A percentile compares a stretch with the other conserved stretches of the same genome.
Conservation (phyloP, 1,284 basidiomycete genomes). For the Cutaneotrichosporon dermatis region DNA sequence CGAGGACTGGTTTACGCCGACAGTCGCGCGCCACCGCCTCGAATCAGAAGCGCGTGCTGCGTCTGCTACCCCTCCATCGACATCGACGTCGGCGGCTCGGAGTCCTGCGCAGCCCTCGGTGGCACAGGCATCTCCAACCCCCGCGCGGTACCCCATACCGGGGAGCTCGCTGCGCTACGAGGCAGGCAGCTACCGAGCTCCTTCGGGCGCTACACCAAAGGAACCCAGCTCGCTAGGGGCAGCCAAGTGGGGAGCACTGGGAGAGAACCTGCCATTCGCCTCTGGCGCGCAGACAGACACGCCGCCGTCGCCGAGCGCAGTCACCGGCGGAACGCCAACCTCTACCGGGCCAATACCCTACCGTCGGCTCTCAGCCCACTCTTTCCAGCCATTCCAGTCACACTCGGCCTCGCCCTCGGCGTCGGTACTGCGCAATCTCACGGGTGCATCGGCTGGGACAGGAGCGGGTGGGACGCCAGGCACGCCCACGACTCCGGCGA, state of each 20-base stretch:
- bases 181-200: not conserved
- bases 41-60: constrained; percentile 20
- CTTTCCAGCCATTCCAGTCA: constrained; percentile 38
- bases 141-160: not conserved
- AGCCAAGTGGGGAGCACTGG: constrained; percentile 37
- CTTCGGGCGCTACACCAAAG: not conserved
- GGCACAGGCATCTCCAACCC: not conserved
- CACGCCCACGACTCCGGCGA: not conserved
- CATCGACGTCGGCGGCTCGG: not conserved
- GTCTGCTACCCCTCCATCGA: not conserved
- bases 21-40: constrained; percentile 35
- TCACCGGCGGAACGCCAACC: constrained; percentile 3
- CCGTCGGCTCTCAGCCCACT: constrained; percentile 41
- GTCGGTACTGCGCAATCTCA: constrained; percentile 27
- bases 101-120: not conserved
- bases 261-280: constrained; percentile 44
- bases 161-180: constrained; percentile 6
- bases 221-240: constrained; percentile 19
- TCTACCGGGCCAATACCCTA: constrained; percentile 27
- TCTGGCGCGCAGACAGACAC: constrained; percentile 1
- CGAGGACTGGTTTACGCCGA: constrained; percentile 49
- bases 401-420: constrained; percentile 39
- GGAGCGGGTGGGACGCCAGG: not conserved
- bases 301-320: constrained; percentile 3
- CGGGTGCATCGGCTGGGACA: not conserved